Conservation (phyloP, 2,329 filamentous ascomycete species). For the Exserohilum turcica region DNA sequence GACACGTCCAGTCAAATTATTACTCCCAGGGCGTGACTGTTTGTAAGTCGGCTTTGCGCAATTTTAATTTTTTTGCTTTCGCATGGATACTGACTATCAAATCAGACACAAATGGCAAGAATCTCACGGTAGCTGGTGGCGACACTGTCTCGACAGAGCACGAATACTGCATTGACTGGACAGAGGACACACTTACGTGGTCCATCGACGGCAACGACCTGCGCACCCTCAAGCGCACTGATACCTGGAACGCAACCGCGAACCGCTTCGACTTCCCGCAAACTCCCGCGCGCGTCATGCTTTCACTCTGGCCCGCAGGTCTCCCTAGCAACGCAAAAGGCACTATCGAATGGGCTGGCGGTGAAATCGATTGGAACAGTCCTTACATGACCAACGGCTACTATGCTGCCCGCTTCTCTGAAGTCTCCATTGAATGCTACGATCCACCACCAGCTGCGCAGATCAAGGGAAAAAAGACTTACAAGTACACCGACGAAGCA, state of each 20-base stretch:
- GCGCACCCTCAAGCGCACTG: conserved; percentile 73
- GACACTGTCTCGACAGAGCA: conserved; percentile 80
- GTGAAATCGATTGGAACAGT: conserved; percentile 83
- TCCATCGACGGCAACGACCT: conserved; percentile 78
- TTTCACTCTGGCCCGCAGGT: conserved; percentile 96
- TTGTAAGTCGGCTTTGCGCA: conserved; percentile 65
- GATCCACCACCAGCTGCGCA: conserved; percentile 74
- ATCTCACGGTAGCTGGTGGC: conserved; percentile 62
- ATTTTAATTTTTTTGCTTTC: neutral
- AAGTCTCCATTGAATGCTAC: conserved; percentile 86
- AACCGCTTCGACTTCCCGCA: conserved; percentile 89
- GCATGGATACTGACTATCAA: conserved; percentile 17
- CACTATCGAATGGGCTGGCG: conserved; percentile 90
- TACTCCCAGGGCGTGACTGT: conserved; percentile 93
- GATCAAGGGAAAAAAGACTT: conserved; percentile 65
- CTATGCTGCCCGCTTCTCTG: conserved; percentile 80
- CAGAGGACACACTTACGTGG: conserved; percentile 84
- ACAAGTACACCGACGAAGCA: conserved; percentile 70
- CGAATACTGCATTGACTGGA: conserved; percentile 93
- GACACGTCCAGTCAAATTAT: conserved; percentile 87
- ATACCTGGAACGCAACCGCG: conserved; percentile 84
- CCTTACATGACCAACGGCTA: conserved; percentile 85
- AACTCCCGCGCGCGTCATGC: conserved; percentile 85
- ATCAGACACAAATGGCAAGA: conserved; percentile 74
- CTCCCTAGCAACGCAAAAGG: conserved; percentile 77